Conservation (phyloP, 1,139 yeast genomes). For the Debaryomycetaceae sp. region DNA sequence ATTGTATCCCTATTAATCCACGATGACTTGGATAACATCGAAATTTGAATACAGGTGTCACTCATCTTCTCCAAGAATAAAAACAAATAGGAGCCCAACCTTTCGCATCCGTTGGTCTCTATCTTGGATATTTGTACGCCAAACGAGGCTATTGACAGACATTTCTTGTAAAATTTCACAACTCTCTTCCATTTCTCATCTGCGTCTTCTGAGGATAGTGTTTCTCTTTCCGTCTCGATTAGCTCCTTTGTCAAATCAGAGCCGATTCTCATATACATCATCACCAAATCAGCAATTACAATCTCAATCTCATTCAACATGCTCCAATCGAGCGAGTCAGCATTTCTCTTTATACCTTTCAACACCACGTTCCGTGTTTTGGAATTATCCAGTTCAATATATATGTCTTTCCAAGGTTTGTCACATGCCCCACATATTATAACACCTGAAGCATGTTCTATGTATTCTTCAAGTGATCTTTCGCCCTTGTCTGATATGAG, state of each 20-base stretch:
- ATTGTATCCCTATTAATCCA: conserved; percentile 37
- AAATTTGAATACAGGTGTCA: conserved; percentile 36
- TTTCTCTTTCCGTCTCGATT: conserved; percentile 19
- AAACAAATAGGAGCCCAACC: conserved; percentile 1
- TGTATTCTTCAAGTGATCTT: conserved; percentile 2
- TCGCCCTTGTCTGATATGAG: conserved; percentile 2
- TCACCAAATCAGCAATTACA: conserved; percentile 20
- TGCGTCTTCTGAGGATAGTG: conserved; percentile 9
- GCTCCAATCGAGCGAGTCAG: conserved; percentile 21
- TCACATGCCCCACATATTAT: conserved; percentile 4
- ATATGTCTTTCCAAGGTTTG: conserved; percentile 16
- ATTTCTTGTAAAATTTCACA: conserved; percentile 25
- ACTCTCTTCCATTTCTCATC: conserved; percentile 39
- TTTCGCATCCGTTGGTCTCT: conserved; percentile 1
- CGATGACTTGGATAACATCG: conserved; percentile 37
- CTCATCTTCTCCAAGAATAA: conserved; percentile 24
- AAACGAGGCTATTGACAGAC: conserved; percentile 21
- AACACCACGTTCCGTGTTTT: background rate
- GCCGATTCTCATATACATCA: conserved; percentile 33
- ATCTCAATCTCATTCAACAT: conserved; percentile 29
- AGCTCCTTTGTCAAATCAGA: conserved; percentile 36
- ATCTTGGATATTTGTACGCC: conserved; percentile 18
- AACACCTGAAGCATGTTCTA: conserved; percentile 3
- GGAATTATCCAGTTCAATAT: background rate
- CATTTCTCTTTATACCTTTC: background rate